Conservation (phyloP, 2,329 filamentous ascomycete species). For the Verticillium albo-atrum region DNA sequence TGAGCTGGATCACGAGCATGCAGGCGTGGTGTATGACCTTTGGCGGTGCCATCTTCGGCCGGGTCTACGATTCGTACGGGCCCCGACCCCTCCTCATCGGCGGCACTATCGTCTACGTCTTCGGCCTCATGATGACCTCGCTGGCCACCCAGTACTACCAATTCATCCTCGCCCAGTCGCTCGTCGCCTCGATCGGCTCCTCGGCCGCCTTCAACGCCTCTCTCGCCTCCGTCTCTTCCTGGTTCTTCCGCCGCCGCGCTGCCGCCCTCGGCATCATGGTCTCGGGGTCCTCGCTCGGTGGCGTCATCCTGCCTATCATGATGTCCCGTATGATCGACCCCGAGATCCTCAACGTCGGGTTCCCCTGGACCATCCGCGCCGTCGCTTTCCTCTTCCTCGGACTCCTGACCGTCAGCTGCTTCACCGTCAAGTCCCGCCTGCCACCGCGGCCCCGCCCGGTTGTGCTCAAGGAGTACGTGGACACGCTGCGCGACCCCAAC, state of each 20-base stretch:
- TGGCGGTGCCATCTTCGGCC: conserved; percentile 33
- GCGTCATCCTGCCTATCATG: conserved; percentile 34
- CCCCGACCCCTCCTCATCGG: conserved; percentile 28
- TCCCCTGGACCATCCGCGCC: conserved; percentile 45
- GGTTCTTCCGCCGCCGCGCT: conserved; percentile 30
- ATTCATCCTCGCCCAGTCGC: conserved; percentile 30
- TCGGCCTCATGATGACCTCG: conserved; percentile 41
- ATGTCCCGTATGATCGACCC: conserved; percentile 34
- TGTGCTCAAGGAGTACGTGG: conserved; percentile 39
- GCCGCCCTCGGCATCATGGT: conserved; percentile 26
- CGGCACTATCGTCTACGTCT: conserved; percentile 29
- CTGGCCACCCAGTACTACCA: conserved; percentile 40
- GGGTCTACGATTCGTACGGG: conserved; percentile 38
- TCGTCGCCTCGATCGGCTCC: conserved; percentile 32
- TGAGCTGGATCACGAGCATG: conserved; percentile 41
- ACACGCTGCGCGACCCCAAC: conserved; percentile 39
- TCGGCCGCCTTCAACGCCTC: conserved; percentile 28
- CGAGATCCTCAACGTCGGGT: conserved; percentile 38
- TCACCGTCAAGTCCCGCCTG: conserved; percentile 34
- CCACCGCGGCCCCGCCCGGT: conserved; percentile 42
- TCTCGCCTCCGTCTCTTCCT: conserved; percentile 32
- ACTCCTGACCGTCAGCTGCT: conserved; percentile 26
- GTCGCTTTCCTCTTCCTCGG: conserved; percentile 39
- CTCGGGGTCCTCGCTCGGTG: conserved; percentile 31
- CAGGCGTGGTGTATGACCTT: conserved; percentile 36